These are phyloP conservation scores for Amphicarpaea edgeworthii DNA, from an alignment of 306 rosid species.

Conservation along the genomic window DNA sequence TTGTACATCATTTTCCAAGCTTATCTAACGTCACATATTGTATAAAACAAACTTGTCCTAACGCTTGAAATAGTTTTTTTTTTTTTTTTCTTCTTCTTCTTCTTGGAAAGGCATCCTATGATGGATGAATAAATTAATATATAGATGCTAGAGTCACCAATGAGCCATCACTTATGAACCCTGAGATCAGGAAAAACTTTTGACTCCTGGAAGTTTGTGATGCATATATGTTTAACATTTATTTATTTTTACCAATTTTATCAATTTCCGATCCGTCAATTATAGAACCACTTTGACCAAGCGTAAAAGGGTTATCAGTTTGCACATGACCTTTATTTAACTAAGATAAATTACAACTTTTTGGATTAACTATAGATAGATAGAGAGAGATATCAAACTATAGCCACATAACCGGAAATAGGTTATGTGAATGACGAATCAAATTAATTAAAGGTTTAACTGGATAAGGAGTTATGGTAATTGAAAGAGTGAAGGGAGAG, in stretches of 20 bases:
- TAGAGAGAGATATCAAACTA: background rate
- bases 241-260: background rate
- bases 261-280: background rate
- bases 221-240: background rate
- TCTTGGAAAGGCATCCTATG: conserved; percentile 14
- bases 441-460: too few species aligned
- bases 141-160: background rate
- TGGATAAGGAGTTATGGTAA: too few species aligned
- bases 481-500: too few species aligned
- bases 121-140: background rate
- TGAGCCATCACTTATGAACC: conserved; percentile 13
- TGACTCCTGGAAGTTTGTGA: conserved; percentile 1
- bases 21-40: background rate
- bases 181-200: conserved; percentile 30
- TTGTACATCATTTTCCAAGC: background rate
- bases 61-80: background rate
- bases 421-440: background rate
- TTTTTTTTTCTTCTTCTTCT: too few species aligned
- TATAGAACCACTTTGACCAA: background rate
- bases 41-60: conserved; percentile 12
- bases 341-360: background rate
- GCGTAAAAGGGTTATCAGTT: background rate
- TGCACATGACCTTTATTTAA: conserved; percentile 1
- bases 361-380: background rate
- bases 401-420: background rate